phyloP scores from a whole-genome alignment of 495 filamentous ascomycete species.

The Peziza echinospora region DNA sequence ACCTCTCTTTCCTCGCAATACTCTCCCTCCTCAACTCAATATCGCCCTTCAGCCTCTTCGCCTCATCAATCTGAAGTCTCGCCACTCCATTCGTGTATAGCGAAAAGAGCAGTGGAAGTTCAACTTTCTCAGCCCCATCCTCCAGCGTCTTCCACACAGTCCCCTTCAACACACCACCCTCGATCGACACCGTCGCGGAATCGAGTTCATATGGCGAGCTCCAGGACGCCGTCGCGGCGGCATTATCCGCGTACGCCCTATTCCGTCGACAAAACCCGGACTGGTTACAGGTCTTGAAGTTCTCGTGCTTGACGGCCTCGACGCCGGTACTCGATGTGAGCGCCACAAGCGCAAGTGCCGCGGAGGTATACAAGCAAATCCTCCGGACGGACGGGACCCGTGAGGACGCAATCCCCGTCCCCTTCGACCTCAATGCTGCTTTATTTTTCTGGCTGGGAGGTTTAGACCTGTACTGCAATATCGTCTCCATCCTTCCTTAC shows the following conservation, averaged over 20 bases:
- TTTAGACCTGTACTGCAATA: no score
- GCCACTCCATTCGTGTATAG: conserved; percentile 77
- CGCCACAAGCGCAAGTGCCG: no score
- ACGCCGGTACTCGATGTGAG: no score
- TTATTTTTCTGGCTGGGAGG: no score
- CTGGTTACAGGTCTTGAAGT: conserved; percentile 88
- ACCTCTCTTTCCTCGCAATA: conserved; percentile 69
- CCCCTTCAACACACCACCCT: conserved; percentile 58
- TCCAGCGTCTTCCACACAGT: conserved; percentile 53
- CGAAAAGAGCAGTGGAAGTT: conserved; percentile 61
- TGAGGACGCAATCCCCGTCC: no score
- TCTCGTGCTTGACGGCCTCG: conserved; percentile 80
- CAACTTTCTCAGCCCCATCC: conserved; percentile 37
- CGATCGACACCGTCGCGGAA: conserved; percentile 46
- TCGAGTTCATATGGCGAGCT: conserved; percentile 60
- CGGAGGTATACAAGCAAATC: no score
- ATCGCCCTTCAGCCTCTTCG: conserved; percentile 66
- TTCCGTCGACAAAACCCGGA: conserved; percentile 94
- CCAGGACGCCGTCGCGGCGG: conserved; percentile 43
- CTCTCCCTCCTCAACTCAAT: conserved; percentile 74
- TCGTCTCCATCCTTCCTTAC: no score
- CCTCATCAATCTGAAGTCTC: conserved; percentile 73
- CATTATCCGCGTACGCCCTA: conserved; percentile 66
- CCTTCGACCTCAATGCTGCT: no score
- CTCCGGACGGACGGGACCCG: no score